A percentile compares a stretch with the other conserved stretches of the same genome.
Conservation (phyloP, 148 eudicot species). For the Chenopodium suecicum region DNA sequence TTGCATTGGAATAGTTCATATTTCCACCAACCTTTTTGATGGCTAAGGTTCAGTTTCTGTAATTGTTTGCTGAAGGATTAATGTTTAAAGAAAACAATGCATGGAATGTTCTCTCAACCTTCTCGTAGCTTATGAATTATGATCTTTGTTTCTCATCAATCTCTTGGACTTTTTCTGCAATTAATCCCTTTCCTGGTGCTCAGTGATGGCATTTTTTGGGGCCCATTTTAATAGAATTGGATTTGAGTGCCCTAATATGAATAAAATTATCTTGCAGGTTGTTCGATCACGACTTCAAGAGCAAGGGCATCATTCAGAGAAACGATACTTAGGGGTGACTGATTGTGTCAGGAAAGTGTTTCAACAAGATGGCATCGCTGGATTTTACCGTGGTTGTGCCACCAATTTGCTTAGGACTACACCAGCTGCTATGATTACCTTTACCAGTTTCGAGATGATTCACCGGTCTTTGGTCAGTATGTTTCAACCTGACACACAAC, state of each 20-base stretch:
- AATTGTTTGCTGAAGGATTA: too few species aligned
- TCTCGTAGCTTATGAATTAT: neutral
- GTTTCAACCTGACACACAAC: slow-evolving; percentile 56
- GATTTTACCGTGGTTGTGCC: slow-evolving; percentile 95
- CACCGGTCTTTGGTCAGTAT: slow-evolving; percentile 67
- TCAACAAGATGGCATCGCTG: slow-evolving; percentile 73
- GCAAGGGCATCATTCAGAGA: slow-evolving; percentile 89
- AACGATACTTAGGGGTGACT: slow-evolving; percentile 64
- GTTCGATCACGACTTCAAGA: slow-evolving; percentile 96
- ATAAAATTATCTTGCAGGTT: slow-evolving; percentile 44
- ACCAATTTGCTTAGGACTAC: slow-evolving; percentile 89
- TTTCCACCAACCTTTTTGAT: neutral
- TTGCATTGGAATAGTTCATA: slow-evolving; percentile 2
- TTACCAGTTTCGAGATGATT: slow-evolving; percentile 98
- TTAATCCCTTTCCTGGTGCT: neutral
- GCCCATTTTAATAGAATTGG: neutral
- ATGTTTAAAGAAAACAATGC: too few species aligned
- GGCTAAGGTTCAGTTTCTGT: neutral
- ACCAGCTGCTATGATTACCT: slow-evolving; percentile 95
- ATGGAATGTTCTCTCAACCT: neutral
- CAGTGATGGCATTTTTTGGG: neutral
- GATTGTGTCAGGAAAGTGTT: slow-evolving; percentile 80
- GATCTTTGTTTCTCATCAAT: neutral
- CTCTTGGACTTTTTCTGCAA: neutral
- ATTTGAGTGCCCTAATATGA: slow-evolving; percentile 3